A percentile compares a stretch with the other conserved stretches of the same genome.
Conservation (phyloP, 257 asterid genomes). For the Plantago ovata region DNA sequence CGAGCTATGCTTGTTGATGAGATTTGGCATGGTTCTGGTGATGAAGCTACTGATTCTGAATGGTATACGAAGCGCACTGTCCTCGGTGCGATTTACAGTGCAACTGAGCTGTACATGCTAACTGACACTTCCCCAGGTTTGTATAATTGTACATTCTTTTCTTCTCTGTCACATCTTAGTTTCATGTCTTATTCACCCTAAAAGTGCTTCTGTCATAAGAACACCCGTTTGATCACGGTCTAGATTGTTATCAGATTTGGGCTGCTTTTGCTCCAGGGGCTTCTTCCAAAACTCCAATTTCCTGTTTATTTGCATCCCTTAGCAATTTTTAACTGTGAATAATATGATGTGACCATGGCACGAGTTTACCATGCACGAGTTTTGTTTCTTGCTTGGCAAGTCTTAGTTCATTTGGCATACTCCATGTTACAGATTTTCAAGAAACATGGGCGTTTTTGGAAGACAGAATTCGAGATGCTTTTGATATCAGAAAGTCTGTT, state of each 20-base stretch:
- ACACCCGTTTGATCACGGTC: neutral
- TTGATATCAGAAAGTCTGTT: constrained; percentile 70
- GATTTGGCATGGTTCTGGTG: constrained; percentile 90
- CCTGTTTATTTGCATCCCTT: neutral
- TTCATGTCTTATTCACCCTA: constrained; percentile 13
- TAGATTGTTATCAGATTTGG: constrained; percentile 5
- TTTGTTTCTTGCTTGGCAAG: constrained; percentile 11
- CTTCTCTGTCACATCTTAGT: constrained; percentile 3
- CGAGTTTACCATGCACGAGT: constrained; percentile 3
- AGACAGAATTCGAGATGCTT: constrained; percentile 71
- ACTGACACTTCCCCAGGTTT: constrained; percentile 88
- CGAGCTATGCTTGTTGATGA: constrained; percentile 92
- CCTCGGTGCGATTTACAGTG: constrained; percentile 86
- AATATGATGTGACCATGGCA: constrained; percentile 7
- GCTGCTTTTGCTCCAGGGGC: neutral
- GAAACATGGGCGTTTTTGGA: constrained; percentile 89
- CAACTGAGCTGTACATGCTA: constrained; percentile 87
- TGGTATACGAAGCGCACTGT: constrained; percentile 83
- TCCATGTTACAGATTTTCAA: constrained; percentile 51
- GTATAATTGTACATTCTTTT: neutral
- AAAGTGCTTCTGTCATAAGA: neutral
- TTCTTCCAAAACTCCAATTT: neutral
- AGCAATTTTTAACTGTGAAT: constrained; percentile 5
- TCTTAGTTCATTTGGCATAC: constrained; percentile 11
- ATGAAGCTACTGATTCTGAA: constrained; percentile 59